These are phyloP conservation scores for Calonectria pseudoturangicola DNA, from an alignment of 2,329 filamentous ascomycete species.

Conservation along the genomic window DNA sequence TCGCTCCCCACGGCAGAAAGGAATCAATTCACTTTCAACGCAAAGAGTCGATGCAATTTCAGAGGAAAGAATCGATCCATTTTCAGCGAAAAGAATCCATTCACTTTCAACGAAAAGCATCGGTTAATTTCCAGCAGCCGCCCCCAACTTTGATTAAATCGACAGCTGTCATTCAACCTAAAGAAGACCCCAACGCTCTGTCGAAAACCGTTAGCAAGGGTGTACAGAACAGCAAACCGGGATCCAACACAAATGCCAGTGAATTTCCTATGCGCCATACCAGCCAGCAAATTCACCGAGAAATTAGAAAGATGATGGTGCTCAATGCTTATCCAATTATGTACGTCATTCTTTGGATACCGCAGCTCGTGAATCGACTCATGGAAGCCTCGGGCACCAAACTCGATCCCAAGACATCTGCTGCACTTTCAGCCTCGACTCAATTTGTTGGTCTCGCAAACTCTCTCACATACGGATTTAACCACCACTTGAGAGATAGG, in stretches of 20 bases:
- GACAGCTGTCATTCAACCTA: not conserved
- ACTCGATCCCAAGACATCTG: slow-evolving; percentile 34
- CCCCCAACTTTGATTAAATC: slow-evolving; percentile 1
- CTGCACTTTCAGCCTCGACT: slow-evolving; percentile 46
- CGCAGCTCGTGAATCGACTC: slow-evolving; percentile 48
- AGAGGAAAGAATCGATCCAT: not conserved
- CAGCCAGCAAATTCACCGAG: slow-evolving; percentile 43
- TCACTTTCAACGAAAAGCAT: not conserved
- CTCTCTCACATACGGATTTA: slow-evolving; percentile 49
- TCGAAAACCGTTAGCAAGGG: not conserved
- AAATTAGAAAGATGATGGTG: slow-evolving; percentile 52
- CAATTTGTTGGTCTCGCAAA: slow-evolving; percentile 50
- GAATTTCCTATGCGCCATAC: slow-evolving; percentile 48
- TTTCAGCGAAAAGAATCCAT: not conserved
- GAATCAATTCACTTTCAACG: not conserved
- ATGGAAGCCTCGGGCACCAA: slow-evolving; percentile 45
- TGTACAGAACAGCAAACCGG: not conserved
- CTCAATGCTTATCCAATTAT: slow-evolving; percentile 51
- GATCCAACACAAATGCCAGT: slow-evolving; percentile 45
- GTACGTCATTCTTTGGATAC: slow-evolving; percentile 50
- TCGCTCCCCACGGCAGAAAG: slow-evolving; percentile 2
- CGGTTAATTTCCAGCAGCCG: not conserved
- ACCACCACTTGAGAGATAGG: slow-evolving; percentile 49
- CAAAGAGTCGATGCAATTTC: not conserved
- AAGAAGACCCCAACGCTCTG: not conserved